Evolutionary conservation across 257 asterid species (phyloP), one percentile per base, ranked within the genome.

Genomic region (Solanum tacnaense): DNA sequence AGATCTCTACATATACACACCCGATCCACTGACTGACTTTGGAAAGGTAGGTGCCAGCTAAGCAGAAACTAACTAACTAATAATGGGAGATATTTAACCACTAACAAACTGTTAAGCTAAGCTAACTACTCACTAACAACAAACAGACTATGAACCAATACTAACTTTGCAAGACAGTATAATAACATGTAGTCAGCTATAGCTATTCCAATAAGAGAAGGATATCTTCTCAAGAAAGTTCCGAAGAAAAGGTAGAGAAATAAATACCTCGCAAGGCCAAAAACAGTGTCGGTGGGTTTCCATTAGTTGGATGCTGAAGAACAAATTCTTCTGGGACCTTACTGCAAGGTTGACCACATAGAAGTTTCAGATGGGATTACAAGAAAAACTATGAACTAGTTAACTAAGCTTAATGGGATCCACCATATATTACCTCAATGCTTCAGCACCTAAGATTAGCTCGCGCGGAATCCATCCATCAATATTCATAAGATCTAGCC

Each of bases 401-500:
- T 35, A 27, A 36, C 70, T 32, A 49, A 72, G 23, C 65, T 81
- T 44, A 38, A 58, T 1, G 85, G 70, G 84, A 74, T 46, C 35
- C 85, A 46, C 15, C 31, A 46, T 46, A 16, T 81, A 81, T 90
- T 38, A 96, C 99, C 99, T 97, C 88, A 92, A 91, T 88, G 99
- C 98, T 94, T 97, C 99, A 86, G 98, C 94, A 70, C 99, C 99
- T 93, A 97, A 93, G 90, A 97, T 97, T 90, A 96, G 98, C 92
- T 97, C 99, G 41, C 99, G 98, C 49, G 99, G 99, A 89, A 97
- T 97, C 99, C 99, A 97, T 86, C 99, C 99, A 92, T 97, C 98
- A 87, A 93, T 91, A 89, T 97, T 97, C 98, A 96, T 96, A 91
- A 97, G 93, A 90, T 97, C 99, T 89, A 97, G 89, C 99, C 99